A percentile compares a stretch with the other conserved stretches of the same genome.
phyloP scores from a whole-genome alignment of 2,329 filamentous ascomycete genomes.

The Emergomyces orientalis region DNA sequence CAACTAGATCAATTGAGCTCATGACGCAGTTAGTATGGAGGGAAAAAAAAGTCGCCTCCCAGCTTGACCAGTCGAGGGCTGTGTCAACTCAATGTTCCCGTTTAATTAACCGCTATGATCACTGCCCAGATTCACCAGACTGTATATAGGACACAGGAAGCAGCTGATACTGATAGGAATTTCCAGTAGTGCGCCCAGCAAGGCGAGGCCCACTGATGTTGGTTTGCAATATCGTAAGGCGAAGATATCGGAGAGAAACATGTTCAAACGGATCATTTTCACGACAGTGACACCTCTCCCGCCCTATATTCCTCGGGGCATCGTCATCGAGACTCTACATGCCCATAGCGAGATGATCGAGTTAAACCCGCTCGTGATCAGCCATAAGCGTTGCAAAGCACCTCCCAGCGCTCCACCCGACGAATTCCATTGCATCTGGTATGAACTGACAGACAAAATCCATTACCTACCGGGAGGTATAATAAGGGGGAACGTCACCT shows the following conservation, averaged over 20 bases:
- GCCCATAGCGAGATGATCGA: conserved; percentile 77
- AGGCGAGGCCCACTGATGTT: too few relatives aligned
- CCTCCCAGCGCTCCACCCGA: conserved; percentile 59
- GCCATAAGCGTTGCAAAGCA: conserved; percentile 58
- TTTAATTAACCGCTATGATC: too few relatives aligned
- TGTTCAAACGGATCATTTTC: conserved; percentile 63
- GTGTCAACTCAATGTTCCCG: too few relatives aligned
- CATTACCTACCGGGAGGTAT: conserved; percentile 61
- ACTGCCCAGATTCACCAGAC: too few relatives aligned
- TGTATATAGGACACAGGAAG: not conserved
- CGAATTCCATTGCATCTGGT: conserved; percentile 67
- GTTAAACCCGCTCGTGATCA: conserved; percentile 71
- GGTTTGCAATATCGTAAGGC: too few relatives aligned
- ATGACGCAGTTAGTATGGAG: too few relatives aligned
- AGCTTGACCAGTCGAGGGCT: not conserved
- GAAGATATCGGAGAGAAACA: conserved; percentile 26
- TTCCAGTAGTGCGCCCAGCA: too few relatives aligned
- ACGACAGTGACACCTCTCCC: conserved; percentile 74
- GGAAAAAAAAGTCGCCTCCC: not conserved
- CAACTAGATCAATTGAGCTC: too few relatives aligned
- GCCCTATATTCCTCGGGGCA: conserved; percentile 53
- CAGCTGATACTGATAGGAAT: not conserved
- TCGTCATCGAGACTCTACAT: conserved; percentile 67
- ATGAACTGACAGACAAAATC: conserved; percentile 67
- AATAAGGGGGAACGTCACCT: conserved; percentile 58